Evolutionary conservation across 495 filamentous ascomycete species (phyloP).

Genomic region (Sporormia fimetaria): DNA sequence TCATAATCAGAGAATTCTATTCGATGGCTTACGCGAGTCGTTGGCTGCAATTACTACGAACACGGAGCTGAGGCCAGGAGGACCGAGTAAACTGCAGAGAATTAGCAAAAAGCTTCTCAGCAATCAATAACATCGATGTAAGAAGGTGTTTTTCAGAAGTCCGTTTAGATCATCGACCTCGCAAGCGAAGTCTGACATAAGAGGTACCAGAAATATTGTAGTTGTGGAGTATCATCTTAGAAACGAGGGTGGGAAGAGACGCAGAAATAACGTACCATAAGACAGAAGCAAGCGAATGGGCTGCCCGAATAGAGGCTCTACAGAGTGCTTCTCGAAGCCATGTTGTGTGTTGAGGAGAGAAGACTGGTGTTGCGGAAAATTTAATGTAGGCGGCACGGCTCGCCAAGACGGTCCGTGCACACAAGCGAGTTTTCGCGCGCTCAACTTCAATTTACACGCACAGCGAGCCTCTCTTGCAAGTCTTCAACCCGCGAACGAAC

Average conservation of each 20-base stretch:
- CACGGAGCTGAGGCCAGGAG: no score
- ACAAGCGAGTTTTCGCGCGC: constrained; percentile 2
- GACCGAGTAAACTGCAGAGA: no score
- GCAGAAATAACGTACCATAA: constrained; percentile 7
- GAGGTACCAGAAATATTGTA: constrained; percentile 35
- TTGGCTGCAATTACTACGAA: no score
- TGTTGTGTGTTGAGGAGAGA: not conserved
- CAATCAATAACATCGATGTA: no score
- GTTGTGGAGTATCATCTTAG: constrained; percentile 28
- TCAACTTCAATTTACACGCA: constrained; percentile 2
- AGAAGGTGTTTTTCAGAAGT: constrained; percentile 36
- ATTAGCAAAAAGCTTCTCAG: no score
- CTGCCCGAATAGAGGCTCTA: no score
- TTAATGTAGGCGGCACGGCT: not conserved
- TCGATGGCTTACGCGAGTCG: no score
- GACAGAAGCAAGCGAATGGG: no score
- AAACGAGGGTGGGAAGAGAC: not conserved
- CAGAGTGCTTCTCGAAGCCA: no score
- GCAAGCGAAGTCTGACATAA: constrained; percentile 28
- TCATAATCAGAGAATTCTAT: no score
- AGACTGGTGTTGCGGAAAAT: not conserved
- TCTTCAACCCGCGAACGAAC: no score
- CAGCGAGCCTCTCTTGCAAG: no score
- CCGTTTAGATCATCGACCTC: constrained; percentile 33
- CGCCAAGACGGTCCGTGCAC: constrained; percentile 1